Evolutionary conservation across 768 basidiomycete species (phyloP).

Genomic region (Boletus vinaceobasis): DNA sequence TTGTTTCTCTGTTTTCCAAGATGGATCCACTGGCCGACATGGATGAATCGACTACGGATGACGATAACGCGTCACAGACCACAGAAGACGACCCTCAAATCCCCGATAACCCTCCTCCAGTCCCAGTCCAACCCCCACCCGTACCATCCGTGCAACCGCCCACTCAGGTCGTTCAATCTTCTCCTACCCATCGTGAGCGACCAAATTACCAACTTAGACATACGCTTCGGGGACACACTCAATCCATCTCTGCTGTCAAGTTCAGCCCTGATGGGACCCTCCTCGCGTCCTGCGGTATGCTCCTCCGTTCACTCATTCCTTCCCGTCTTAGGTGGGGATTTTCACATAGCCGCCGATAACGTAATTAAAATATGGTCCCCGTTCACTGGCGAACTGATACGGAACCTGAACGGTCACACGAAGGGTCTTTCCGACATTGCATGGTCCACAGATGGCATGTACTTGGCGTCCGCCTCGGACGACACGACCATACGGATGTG

Average conservation of each 20-base stretch:
- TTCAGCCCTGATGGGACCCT: slow-evolving; percentile 87
- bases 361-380: slow-evolving; percentile 82
- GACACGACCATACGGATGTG: slow-evolving; percentile 88
- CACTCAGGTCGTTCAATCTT: slow-evolving; percentile 31
- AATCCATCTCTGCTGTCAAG: slow-evolving; percentile 83
- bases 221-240: slow-evolving; percentile 72
- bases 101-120: slow-evolving; percentile 53
- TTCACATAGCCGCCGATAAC: slow-evolving; percentile 66
- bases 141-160: slow-evolving; percentile 29
- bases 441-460: slow-evolving; percentile 80
- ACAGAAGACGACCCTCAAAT: slow-evolving; percentile 84
- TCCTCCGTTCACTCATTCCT: neutral
- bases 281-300: slow-evolving; percentile 84
- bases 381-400: slow-evolving; percentile 71
- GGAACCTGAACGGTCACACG: slow-evolving; percentile 71
- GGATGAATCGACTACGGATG: slow-evolving; percentile 50
- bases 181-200: slow-evolving; percentile 37
- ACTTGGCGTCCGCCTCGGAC: slow-evolving; percentile 89
- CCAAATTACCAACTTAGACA: slow-evolving; percentile 72
- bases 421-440: slow-evolving; percentile 86
- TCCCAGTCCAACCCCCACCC: slow-evolving; percentile 36
- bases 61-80: slow-evolving; percentile 73
- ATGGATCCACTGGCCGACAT: slow-evolving; percentile 23
- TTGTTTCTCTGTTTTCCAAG: neutral
- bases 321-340: neutral